Percentiles rank a stretch among this genome's conserved stretches.
phyloP scores from a whole-genome alignment of 805 yeast genomes.

The Yueomyces sinensis region DNA sequence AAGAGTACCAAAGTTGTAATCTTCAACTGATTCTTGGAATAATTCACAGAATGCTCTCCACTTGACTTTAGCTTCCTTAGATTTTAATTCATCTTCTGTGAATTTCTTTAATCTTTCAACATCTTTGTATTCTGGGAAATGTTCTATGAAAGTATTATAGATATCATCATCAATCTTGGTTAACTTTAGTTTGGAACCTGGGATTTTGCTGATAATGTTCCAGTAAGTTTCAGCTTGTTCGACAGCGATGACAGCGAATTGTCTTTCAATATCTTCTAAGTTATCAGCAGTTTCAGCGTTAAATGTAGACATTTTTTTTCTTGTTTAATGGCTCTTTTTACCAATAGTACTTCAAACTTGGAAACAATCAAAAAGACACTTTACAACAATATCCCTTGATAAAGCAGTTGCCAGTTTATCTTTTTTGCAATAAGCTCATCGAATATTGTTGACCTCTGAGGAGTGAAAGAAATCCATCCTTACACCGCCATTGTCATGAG shows the following conservation, averaged over 20 bases:
- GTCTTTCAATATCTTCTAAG: conserved; percentile 90
- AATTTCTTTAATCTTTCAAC: conserved; percentile 43
- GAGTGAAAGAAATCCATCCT: no score
- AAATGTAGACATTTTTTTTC: conserved; percentile 29
- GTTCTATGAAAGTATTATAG: conserved; percentile 41
- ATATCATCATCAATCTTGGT: conserved; percentile 65
- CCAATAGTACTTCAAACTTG: no score
- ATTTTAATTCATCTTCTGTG: conserved; percentile 72
- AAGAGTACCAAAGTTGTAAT: conserved; percentile 90
- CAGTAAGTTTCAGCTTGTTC: conserved; percentile 92
- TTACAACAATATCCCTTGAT: no score
- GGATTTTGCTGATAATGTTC: conserved; percentile 56
- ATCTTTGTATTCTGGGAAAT: conserved; percentile 80
- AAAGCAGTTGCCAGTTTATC: no score
- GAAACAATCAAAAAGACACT: no score
- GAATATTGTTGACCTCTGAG: no score
- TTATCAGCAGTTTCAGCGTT: conserved; percentile 89
- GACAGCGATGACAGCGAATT: conserved; percentile 96
- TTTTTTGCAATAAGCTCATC: no score
- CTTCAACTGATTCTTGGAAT: conserved; percentile 72
- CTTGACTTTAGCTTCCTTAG: conserved; percentile 61
- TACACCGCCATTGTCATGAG: no score
- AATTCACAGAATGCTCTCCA: conserved; percentile 84
- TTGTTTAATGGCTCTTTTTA: no score
- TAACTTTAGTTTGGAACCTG: conserved; percentile 67